Percentiles rank a stretch among this genome's conserved stretches.
Conservation (phyloP, 306 rosid genomes). For the Quercus cerris region DNA sequence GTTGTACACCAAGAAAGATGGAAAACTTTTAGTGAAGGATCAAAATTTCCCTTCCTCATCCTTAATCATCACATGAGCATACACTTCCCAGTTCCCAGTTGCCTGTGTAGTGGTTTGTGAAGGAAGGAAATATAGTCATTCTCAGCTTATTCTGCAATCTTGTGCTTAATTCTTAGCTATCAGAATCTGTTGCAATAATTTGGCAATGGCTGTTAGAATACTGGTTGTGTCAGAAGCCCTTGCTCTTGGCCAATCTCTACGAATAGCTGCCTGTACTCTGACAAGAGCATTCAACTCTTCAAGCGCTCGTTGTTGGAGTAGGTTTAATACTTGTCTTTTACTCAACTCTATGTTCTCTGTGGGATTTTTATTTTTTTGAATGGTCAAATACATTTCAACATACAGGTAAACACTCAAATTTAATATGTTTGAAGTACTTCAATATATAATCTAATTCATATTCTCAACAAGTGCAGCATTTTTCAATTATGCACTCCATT, state of each 20-base stretch:
- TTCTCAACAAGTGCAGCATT: too few relatives aligned
- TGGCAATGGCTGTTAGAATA: constrained; percentile 94
- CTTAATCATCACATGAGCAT: neutral
- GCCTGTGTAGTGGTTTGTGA: neutral
- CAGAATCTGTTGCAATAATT: constrained; percentile 57
- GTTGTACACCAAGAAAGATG: neutral
- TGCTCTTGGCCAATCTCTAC: constrained; percentile 81
- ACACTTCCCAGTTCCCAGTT: neutral
- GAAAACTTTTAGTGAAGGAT: neutral
- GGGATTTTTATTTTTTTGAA: too few relatives aligned
- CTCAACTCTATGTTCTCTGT: neutral
- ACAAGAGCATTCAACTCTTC: constrained; percentile 84
- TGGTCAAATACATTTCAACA: neutral
- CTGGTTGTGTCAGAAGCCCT: constrained; percentile 94
- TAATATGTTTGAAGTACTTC: too few relatives aligned
- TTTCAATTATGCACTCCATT: too few relatives aligned
- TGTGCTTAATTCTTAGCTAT: neutral
- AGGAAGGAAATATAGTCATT: neutral
- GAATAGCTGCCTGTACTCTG: constrained; percentile 71
- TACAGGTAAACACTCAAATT: too few relatives aligned
- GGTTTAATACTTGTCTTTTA: constrained; percentile 34
- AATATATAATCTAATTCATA: too few relatives aligned
- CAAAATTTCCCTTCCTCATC: neutral
- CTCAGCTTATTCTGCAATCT: neutral
- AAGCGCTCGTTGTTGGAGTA: constrained; percentile 98